Conservation (phyloP, 768 basidiomycete genomes). For the Mycena vulgaris region DNA sequence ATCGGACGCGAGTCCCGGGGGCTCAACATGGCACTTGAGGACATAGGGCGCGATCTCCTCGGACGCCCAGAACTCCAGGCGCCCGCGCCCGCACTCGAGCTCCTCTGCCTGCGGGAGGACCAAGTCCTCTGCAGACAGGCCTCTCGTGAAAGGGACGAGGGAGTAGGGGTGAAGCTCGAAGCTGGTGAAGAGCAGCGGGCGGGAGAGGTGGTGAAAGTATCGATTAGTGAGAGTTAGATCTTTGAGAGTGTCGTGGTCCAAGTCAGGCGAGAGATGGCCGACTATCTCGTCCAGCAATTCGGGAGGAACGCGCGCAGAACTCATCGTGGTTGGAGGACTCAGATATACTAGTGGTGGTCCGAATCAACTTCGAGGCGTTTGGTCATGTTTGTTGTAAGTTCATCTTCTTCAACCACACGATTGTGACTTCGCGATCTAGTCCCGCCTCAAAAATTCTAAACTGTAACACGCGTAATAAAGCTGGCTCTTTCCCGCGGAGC, state of each 20-base stretch:
- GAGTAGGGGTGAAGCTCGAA: neutral
- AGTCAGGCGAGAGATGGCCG: neutral
- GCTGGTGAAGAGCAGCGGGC: neutral
- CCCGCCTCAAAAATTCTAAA: too few relatives aligned
- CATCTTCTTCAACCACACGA: too few relatives aligned
- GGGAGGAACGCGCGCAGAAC: neutral
- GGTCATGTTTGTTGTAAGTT: too few relatives aligned
- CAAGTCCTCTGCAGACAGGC: neutral
- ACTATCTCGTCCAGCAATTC: neutral
- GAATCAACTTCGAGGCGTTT: too few relatives aligned
- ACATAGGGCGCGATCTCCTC: neutral
- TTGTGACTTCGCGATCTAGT: too few relatives aligned
- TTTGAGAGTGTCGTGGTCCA: neutral
- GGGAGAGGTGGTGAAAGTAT: neutral
- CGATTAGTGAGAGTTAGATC: neutral
- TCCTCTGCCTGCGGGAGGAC: neutral
- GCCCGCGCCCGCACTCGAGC: neutral
- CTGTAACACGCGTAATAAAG: too few relatives aligned
- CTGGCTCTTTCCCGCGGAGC: too few relatives aligned
- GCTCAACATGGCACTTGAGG: neutral
- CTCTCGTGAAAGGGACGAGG: neutral
- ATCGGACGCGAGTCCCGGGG: neutral
- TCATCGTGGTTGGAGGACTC: neutral
- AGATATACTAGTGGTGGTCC: too few relatives aligned
- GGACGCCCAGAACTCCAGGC: neutral